Evolutionary conservation across 257 asterid species (phyloP), one percentile per base, ranked within the genome.

Genomic region (Solanum dulcamara): DNA sequence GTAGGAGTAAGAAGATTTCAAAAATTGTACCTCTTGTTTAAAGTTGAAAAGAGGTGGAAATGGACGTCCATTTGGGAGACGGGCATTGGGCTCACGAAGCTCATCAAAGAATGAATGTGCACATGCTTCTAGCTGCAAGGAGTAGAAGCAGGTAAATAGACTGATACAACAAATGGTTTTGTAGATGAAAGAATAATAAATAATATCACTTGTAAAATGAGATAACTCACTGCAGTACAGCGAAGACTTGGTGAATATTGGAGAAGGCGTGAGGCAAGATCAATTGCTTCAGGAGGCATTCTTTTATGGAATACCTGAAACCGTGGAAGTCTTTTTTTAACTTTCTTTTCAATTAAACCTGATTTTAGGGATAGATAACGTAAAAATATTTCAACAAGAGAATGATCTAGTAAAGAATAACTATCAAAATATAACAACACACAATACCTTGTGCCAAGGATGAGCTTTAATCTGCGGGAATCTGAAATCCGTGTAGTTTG

Each of bases 201-300:
- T 17, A 46, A 9, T 46, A 79, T 79, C 28, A 28, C 62, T 28
- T 48, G 64, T 50, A 79, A 81, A 59, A 62, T 18, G n/a, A 85
- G 55, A 48, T 1, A 83, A 86, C 50, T 88, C 83, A 92, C 96
- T 46, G 98, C 97, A 83, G 97, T 90, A 90, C 98, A 95, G 57
- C 98, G 96, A 85, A 95, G 98, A 90, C 93, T 94, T 60, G 98
- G 98, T 44, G 98, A 95, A 87, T 95, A 95, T 72, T 95, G 98
- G 83, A 95, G 96, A 71, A 95, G 93, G 82, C 98, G 90, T 24
- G 98, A 94, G 86, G 97, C 93, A 89, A 95, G 97, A 88, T 95
- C 98, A 85, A 95, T 95, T 85, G 98, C 97, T 89, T 94, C 98
- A 53, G 98, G 96, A 86, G 98, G 98, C 98, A 95, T 95, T 83